Base-by-base conservation (phyloP, 2,329 filamentous ascomycete species). In the Nigrograna mackinnonii region DNA sequence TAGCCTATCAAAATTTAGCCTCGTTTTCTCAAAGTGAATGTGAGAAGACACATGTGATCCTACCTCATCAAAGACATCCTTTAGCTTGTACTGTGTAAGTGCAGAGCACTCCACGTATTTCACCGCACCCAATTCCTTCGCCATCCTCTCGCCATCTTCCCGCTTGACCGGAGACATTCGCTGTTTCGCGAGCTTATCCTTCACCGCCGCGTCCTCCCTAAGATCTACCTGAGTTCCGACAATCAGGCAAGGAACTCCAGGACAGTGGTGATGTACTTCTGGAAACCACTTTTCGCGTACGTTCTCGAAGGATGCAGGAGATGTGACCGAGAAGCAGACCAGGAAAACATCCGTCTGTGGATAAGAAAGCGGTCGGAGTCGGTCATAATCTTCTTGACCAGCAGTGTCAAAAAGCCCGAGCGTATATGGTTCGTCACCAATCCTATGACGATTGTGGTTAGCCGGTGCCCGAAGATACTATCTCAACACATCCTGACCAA, bases 81-180 rank as follows among this genome's bases (percentile, higher is more conserved):
- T 99, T 55, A 99, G 77, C 76, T 96, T 96, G 77, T 91, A 96
- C 77, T 99, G 94, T 50, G 94, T 97, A 70, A 99, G 76, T 44
- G 94, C 94, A 67, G 91, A 96, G 78, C 94, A 99, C 76, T 99
- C 94, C 52, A 97, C 94, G 62, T 99, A 99, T 79, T 96, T 97
- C 61, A 99, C 90, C 4, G 94, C 94, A 49, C 91, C 91, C n/a
- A 97, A 76, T 51, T 97, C 92, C 77, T 92, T 96, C 3, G 94
- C 92, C 90, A 97, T 96, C 58, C 85, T 80, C 71, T 97, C 92
- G 39, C 94, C 94, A 55, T 96, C 91, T 70, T 96, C 91, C 71
- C 88, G 91, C 67, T 84, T 83, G 47, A 99, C 91, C 3, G 92
- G 92, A 41, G 83, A 78, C 92, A 97, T 96, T 78, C 95, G 95